phyloP scores from a whole-genome alignment of 768 basidiomycete species.

The Russula lepida region DNA sequence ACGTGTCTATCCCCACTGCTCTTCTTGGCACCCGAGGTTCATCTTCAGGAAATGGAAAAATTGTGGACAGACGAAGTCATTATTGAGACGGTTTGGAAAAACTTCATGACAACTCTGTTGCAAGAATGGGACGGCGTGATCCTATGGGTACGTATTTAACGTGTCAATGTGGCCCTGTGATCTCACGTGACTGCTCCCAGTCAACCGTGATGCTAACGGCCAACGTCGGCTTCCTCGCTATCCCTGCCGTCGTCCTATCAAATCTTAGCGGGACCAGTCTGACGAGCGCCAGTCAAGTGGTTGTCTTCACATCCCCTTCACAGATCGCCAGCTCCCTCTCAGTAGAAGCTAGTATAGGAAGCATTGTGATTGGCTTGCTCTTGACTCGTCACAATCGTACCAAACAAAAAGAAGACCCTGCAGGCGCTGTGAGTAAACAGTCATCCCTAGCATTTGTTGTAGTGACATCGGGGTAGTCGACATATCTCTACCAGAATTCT shows the following conservation, averaged over 20 bases:
- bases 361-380: slow-evolving; percentile 15
- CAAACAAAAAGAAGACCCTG: background rate
- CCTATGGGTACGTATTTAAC: slow-evolving; percentile 4
- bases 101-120: background rate
- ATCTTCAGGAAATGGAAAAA: slow-evolving; percentile 16
- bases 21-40: slow-evolving; percentile 17
- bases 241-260: slow-evolving; percentile 24
- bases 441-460: background rate
- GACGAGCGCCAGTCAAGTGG: background rate
- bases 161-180: background rate
- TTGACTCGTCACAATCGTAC: slow-evolving; percentile 13
- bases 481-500: background rate
- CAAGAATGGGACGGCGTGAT: slow-evolving; percentile 8
- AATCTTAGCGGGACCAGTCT: background rate
- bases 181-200: slow-evolving; percentile 3
- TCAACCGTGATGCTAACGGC: slow-evolving; percentile 29
- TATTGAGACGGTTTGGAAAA: slow-evolving; percentile 12
- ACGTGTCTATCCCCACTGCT: slow-evolving; percentile 10
- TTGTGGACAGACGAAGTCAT: slow-evolving; percentile 14
- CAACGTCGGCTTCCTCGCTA: slow-evolving; percentile 30
- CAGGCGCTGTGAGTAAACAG: slow-evolving; percentile 6
- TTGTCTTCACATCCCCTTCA: background rate
- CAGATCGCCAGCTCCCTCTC: slow-evolving; percentile 17
- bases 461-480: background rate
- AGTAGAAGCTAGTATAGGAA: slow-evolving; percentile 4